phyloP scores from a whole-genome alignment of 805 yeast genomes.

The Suhomyces kilbournensis region DNA sequence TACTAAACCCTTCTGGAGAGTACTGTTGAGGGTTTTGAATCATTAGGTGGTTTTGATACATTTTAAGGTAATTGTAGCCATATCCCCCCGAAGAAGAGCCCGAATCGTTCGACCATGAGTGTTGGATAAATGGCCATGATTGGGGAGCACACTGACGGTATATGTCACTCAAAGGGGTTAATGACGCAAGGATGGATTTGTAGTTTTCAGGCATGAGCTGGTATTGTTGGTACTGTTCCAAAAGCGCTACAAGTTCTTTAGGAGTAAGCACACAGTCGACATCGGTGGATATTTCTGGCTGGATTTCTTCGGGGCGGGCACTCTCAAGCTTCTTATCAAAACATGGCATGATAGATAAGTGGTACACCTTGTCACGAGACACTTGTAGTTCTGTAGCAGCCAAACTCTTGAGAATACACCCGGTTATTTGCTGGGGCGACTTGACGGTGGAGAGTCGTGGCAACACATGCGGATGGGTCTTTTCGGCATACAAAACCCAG shows the following conservation, averaged over 20 bases:
- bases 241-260: constrained; percentile 72
- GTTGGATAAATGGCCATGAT: constrained; percentile 57
- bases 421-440: constrained; percentile 94
- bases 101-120: constrained; percentile 68
- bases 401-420: constrained; percentile 63
- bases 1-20: constrained; percentile 18
- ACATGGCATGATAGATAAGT: constrained; percentile 91
- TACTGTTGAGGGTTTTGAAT: constrained; percentile 14
- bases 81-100: constrained; percentile 93
- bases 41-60: constrained; percentile 28
- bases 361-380: constrained; percentile 54
- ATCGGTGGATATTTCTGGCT: constrained; percentile 37
- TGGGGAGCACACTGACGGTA: constrained; percentile 47
- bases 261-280: constrained; percentile 96
- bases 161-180: constrained; percentile 13
- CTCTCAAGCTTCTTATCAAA: constrained; percentile 96
- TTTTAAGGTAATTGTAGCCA: constrained; percentile 62
- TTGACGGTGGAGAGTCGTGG: constrained; percentile 70
- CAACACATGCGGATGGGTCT: constrained; percentile 84
- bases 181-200: not conserved
- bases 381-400: constrained; percentile 28
- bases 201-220: constrained; percentile 17
- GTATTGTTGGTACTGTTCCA: constrained; percentile 45
- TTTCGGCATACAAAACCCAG: constrained; percentile 93
- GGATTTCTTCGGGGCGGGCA: constrained; percentile 68